phyloP scores from a whole-genome alignment of 2,329 filamentous ascomycete genomes.

The Xylariaceae sp. region DNA sequence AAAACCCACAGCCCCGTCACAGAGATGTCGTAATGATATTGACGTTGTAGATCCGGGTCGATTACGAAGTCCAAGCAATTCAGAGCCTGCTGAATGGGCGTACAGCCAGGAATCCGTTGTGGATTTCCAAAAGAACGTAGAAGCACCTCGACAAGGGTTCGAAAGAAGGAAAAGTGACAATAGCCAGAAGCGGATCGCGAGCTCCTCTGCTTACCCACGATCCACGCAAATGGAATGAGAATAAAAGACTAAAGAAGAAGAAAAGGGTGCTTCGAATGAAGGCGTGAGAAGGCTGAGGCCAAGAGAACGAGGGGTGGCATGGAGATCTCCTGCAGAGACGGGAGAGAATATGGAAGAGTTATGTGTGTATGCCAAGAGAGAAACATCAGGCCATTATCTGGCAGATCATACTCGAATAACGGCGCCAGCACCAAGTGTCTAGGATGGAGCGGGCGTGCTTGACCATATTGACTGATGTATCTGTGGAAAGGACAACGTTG shows the following conservation, averaged over 20 bases:
- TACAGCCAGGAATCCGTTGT: conserved; percentile 4
- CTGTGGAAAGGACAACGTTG: not conserved
- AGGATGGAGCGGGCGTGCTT: conserved; percentile 9
- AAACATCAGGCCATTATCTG: conserved; percentile 37
- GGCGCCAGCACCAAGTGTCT: conserved; percentile 33
- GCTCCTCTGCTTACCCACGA: conserved; percentile 35
- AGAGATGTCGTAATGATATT: conserved; percentile 10
- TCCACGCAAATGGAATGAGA: conserved; percentile 26
- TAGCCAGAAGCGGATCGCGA: conserved; percentile 25
- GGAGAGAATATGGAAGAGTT: conserved; percentile 28
- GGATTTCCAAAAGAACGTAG: conserved; percentile 17
- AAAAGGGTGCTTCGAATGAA: conserved; percentile 17
- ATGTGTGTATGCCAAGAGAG: conserved; percentile 29
- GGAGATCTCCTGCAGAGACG: conserved; percentile 28
- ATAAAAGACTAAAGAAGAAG: conserved; percentile 14
- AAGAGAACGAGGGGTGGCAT: conserved; percentile 22
- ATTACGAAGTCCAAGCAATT: conserved; percentile 32
- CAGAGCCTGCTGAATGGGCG: conserved; percentile 52
- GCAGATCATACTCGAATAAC: conserved; percentile 43
- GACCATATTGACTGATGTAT: conserved; percentile 6
- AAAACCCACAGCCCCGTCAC: conserved; percentile 7
- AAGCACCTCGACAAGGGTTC: conserved; percentile 5
- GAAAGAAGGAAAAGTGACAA: conserved; percentile 29
- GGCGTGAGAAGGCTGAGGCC: conserved; percentile 17
- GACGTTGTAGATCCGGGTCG: conserved; percentile 18